Base-by-base conservation (phyloP, 805 yeast species). In the Starmerella geochares region DNA sequence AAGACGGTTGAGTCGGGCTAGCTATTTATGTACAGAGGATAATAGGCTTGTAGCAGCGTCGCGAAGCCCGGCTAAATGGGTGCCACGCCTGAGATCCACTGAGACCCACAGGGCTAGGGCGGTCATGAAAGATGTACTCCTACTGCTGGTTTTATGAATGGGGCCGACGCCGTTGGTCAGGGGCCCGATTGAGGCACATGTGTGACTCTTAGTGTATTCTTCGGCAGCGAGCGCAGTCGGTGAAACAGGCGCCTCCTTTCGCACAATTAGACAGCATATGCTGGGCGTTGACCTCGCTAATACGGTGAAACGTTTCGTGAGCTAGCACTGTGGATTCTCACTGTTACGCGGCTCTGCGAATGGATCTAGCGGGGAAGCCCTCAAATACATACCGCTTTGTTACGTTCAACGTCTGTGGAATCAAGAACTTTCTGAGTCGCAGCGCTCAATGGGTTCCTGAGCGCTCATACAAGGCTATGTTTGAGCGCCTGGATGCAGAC, bases 341-440 rank as follows among this genome's bases (percentile, higher is more conserved):
- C 16, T 14, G 5, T 7, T 31, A 17, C 9, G 4, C 13, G 13
- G 17, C 21, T 6, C 21, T 10, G 21, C 13, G 6, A 11, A 33
- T 33, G 37, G 37, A 33, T 19, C 21, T 4, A 21, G 10, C 13
- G 21, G 21, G 21, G 21, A 17, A 31, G 35, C 35, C 37, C 1
- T 7, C 25, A n/a, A 13, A 7, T 6, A 16, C 39, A 24, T 40
- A 40, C 32, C 44, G 44, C 21, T 36, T 54, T 27, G 59, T 55
- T 19, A 25, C 57, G 25, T 55, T 54, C 42, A 54, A 54, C 16
- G 49, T 56, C 29, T 43, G 57, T 50, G 50, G 59, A 43, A 13
- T 90, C 86, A 72, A 90, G 87, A 64, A 83, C 86, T 41, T 90
- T 87, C 67, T 90, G 25, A 78, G 81, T 62, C 81, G 84, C 58